Percentiles rank a stretch among this genome's conserved stretches.
Evolutionary conservation across 2,329 filamentous ascomycete genomes (phyloP).

Genomic region (Graphilbum fragrans): DNA sequence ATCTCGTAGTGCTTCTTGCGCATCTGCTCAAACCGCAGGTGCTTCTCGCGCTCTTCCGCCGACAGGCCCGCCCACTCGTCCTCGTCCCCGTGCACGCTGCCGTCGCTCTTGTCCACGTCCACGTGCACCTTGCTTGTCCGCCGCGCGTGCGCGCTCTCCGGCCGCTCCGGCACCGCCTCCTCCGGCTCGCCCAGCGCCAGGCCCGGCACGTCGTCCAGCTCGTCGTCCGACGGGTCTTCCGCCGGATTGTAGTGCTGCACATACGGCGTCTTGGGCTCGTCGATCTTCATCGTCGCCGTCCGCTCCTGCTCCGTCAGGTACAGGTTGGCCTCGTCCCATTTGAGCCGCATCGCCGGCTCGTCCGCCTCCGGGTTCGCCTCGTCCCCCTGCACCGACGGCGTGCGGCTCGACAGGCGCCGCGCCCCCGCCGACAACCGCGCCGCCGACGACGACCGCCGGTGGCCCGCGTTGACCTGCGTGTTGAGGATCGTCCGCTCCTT

Average conservation of each 20-base stretch:
- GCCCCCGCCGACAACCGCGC: conserved; percentile 48
- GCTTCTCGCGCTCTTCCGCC: conserved; percentile 76
- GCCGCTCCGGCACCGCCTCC: conserved; percentile 42
- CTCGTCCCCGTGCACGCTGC: conserved; percentile 37
- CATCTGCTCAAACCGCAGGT: conserved; percentile 79
- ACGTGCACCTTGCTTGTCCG: conserved; percentile 15
- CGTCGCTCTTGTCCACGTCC: conserved; percentile 25
- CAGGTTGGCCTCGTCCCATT: conserved; percentile 98
- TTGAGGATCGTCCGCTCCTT: conserved; percentile 91
- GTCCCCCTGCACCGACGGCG: conserved; percentile 29
- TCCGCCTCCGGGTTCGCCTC: no score
- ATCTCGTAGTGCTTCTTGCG: conserved; percentile 98
- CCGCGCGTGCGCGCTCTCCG: conserved; percentile 8
- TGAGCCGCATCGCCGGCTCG: conserved; percentile 59
- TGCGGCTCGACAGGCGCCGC: conserved; percentile 56
- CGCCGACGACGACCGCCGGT: conserved; percentile 69
- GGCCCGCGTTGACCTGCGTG: conserved; percentile 87
- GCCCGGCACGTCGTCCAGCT: conserved; percentile 78
- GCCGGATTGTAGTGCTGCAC: conserved; percentile 82
- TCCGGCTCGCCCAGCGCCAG: conserved; percentile 90
- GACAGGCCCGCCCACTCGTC: conserved; percentile 41
- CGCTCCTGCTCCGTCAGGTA: conserved; percentile 96
- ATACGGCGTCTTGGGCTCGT: conserved; percentile 96
- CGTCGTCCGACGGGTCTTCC: conserved; percentile 78
- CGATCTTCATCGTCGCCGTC: conserved; percentile 95